Base-by-base conservation (phyloP, 2,329 filamentous ascomycete genomes). In the Clarireedia paspali region DNA sequence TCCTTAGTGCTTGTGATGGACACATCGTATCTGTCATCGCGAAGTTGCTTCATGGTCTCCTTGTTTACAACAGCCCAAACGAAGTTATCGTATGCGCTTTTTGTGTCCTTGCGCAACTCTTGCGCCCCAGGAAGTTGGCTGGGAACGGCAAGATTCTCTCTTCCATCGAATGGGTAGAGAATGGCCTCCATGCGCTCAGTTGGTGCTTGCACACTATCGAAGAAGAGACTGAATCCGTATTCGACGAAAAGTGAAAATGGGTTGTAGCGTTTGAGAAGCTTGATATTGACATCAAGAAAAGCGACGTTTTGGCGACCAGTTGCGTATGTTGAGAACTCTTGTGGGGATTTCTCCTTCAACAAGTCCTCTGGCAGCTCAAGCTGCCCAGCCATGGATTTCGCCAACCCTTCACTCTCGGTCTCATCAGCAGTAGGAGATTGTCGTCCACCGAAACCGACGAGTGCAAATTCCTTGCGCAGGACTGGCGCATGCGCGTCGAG, bases 31-130 rank as follows among this genome's bases (percentile, higher is more conserved):
- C 94, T 88, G 61, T 96, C 90, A 48, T 96, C 88, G 59, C 94
- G 87, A 65, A 96, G 81, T 66, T 83, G 78, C 76, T 89, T 89
- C 92, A 99, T 97, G 70, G 81, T 75, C 66, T 91, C 86, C 82
- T 99, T 99, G 80, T 97, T 90, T 60, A 97, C 91, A 63, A 99
- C 73, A 50, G 91, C 92, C 82, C 88, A 97, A 62, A 99, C 92
- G 67, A 97, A 99, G 46, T 85, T 85, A 70, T 97, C 94, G 67
- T 87, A 97, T 57, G 75, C 73, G 75, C 84, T 84, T 79, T 83
- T 85, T 72, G 75, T 65, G 67, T 82, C 74, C 68, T 74, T 73
- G 61, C 75, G 74, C 53, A 80, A 72, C 63, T 85, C 82, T 47
- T 76, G 76, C 44, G 81, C 77, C 42, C 82, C 83, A 5, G 83